Evolutionary conservation across 2,329 filamentous ascomycete species (phyloP).

Genomic region (Davidsoniella neocaledoniae): DNA sequence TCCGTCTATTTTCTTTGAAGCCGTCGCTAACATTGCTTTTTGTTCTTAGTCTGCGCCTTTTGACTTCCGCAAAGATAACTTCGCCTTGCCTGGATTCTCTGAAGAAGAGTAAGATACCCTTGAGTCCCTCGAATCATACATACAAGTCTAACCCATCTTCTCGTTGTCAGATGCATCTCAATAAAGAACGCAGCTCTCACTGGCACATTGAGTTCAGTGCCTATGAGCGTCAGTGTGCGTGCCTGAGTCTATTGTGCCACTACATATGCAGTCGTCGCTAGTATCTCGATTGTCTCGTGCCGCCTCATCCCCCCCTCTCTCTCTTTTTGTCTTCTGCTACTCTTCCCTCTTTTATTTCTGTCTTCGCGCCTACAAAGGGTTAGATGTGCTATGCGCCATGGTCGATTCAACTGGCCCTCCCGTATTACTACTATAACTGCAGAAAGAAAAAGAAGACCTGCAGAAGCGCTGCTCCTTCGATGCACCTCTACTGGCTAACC

Average conservation of each 20-base stretch:
- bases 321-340: neutral
- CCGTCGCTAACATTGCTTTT: neutral
- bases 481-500: neutral
- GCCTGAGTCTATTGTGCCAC: neutral
- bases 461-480: slow-evolving; percentile 7
- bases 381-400: neutral
- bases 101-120: slow-evolving; percentile 36
- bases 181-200: slow-evolving; percentile 10
- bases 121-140: neutral
- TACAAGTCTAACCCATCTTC: neutral
- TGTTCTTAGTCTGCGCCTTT: slow-evolving; percentile 39
- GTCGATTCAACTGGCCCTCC: too few relatives aligned
- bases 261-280: neutral
- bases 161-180: neutral
- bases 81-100: slow-evolving; percentile 36
- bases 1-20: slow-evolving; percentile 12
- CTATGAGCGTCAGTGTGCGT: slow-evolving; percentile 10
- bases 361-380: neutral
- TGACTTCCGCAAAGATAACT: slow-evolving; percentile 38
- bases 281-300: neutral
- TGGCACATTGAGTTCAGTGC: slow-evolving; percentile 4
- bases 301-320: neutral
- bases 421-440: too few relatives aligned
- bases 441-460: neutral
- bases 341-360: neutral